These are phyloP conservation scores for Daldinia decipiens DNA, from an alignment of 495 filamentous ascomycete genomes.

Conservation along the genomic window DNA sequence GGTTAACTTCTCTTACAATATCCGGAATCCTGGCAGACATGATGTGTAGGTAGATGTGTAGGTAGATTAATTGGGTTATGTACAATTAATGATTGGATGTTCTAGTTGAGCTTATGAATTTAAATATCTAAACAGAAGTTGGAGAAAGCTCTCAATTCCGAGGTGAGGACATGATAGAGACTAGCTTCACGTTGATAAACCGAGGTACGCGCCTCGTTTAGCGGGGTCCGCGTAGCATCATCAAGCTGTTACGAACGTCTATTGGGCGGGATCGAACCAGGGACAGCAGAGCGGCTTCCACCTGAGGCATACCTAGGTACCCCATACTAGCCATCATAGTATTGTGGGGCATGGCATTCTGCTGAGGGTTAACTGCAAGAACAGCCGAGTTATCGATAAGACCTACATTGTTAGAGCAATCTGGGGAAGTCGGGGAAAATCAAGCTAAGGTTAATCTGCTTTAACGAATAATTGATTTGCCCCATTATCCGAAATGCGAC, in stretches of 20 bases:
- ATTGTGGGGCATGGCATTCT: no score
- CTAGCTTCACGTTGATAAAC: slow-evolving; percentile 26
- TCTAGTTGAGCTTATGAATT: slow-evolving; percentile 11
- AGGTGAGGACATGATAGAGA: slow-evolving; percentile 27
- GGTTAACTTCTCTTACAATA: slow-evolving; percentile 63
- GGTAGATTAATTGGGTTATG: neutral
- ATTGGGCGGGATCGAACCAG: slow-evolving; percentile 2
- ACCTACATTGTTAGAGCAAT: slow-evolving; percentile 1
- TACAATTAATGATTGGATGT: neutral
- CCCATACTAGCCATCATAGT: no score
- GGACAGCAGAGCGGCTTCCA: neutral
- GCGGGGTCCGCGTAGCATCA: slow-evolving; percentile 23
- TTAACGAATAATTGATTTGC: slow-evolving; percentile 16
- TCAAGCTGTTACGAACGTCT: neutral
- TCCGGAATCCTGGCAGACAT: slow-evolving; percentile 76
- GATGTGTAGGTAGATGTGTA: slow-evolving; percentile 34
- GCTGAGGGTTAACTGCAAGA: slow-evolving; percentile 4
- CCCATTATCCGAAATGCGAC: slow-evolving; percentile 12
- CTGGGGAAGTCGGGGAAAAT: slow-evolving; percentile 26
- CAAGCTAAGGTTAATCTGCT: slow-evolving; percentile 6
- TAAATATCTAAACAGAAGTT: slow-evolving; percentile 5
- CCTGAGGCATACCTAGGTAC: no score
- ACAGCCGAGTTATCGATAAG: slow-evolving; percentile 11
- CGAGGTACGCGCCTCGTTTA: slow-evolving; percentile 27
- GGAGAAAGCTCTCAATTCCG: slow-evolving; percentile 21